Conservation (phyloP, 257 asterid species). For the Scutellaria galericulata region DNA sequence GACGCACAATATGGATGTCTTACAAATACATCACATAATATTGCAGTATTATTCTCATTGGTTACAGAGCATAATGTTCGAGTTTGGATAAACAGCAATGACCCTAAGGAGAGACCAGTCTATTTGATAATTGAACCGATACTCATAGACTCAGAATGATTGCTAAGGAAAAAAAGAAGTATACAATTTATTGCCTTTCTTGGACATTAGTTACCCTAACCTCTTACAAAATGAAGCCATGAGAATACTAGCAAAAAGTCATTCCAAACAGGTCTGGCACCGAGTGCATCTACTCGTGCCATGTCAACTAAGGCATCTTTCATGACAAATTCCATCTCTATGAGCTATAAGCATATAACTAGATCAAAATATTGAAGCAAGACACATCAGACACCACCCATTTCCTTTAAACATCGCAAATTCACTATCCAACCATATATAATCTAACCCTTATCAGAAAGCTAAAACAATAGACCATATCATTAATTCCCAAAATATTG, state of each 20-base stretch:
- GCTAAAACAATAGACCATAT: slow-evolving; percentile 26
- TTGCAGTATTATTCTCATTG: too few species aligned
- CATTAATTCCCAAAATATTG: not conserved
- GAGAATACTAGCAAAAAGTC: not conserved
- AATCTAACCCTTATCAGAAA: slow-evolving; percentile 8
- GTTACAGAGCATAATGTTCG: not conserved
- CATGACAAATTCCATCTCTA: not conserved
- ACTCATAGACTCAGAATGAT: not conserved
- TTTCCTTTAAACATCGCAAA: not conserved
- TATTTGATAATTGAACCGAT: not conserved
- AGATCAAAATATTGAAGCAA: not conserved
- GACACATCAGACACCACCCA: not conserved
- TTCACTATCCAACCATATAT: not conserved
- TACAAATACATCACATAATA: too few species aligned
- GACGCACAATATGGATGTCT: too few species aligned
- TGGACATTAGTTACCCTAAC: not conserved
- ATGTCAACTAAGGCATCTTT: not conserved
- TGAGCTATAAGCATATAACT: not conserved
- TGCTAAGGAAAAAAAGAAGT: not conserved
- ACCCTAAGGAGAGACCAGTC: slow-evolving; percentile 1
- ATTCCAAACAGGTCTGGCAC: not conserved
- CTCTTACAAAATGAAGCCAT: not conserved
- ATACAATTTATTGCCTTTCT: not conserved
- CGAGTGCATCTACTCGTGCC: not conserved
- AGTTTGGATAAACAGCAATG: not conserved